These are phyloP conservation scores for Lophiotrema nucula DNA, from an alignment of 495 filamentous ascomycete species.

Conservation along the genomic window DNA sequence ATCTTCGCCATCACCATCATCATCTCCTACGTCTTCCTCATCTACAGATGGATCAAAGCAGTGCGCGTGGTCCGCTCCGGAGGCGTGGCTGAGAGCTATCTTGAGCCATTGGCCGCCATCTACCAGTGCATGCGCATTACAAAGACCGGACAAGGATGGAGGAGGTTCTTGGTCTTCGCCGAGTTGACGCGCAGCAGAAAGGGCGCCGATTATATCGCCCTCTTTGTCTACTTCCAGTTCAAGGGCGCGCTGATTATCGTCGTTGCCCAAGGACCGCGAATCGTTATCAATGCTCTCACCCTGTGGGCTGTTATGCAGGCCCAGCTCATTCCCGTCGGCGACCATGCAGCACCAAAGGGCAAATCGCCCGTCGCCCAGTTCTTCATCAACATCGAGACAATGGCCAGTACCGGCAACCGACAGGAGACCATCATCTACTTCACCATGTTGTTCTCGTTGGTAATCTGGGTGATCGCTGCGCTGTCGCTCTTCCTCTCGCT, in stretches of 20 bases:
- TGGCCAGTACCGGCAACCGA: slow-evolving; percentile 59
- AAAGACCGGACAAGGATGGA: slow-evolving; percentile 67
- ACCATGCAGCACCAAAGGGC: slow-evolving; percentile 52
- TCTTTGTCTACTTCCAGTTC: slow-evolving; percentile 94
- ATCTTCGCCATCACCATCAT: slow-evolving; percentile 90
- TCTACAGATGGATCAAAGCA: slow-evolving; percentile 74
- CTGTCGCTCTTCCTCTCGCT: slow-evolving; percentile 70
- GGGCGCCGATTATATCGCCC: slow-evolving; percentile 83
- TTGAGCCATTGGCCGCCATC: slow-evolving; percentile 80
- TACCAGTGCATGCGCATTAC: slow-evolving; percentile 74
- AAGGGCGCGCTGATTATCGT: slow-evolving; percentile 91
- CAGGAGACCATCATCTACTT: slow-evolving; percentile 76
- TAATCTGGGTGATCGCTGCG: slow-evolving; percentile 84
- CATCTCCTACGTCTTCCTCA: slow-evolving; percentile 73
- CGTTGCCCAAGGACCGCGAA: slow-evolving; percentile 86
- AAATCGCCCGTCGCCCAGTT: slow-evolving; percentile 41
- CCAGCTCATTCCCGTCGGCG: slow-evolving; percentile 62
- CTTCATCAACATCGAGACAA: slow-evolving; percentile 65
- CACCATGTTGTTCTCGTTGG: slow-evolving; percentile 85
- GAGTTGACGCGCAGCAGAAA: slow-evolving; percentile 90
- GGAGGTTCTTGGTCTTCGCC: slow-evolving; percentile 86
- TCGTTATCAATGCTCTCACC: slow-evolving; percentile 83
- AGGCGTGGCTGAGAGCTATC: slow-evolving; percentile 85
- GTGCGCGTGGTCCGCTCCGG: slow-evolving; percentile 74
- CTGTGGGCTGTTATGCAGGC: slow-evolving; percentile 74